These are phyloP conservation scores for Trypanosoma vivax DNA, from an alignment of 208 protist genomes.

Conservation along the genomic window DNA sequence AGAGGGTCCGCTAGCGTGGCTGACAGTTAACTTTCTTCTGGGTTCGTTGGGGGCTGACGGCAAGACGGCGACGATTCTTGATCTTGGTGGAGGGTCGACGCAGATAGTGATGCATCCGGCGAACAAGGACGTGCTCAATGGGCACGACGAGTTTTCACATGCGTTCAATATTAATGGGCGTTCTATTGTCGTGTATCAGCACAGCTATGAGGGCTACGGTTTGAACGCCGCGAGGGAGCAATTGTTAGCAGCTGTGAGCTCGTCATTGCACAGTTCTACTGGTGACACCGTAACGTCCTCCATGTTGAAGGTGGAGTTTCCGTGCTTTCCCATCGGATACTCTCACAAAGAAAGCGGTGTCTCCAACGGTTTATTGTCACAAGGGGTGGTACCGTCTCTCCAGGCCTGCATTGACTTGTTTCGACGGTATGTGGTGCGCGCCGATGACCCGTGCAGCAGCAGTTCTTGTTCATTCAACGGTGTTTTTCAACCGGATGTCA, in stretches of 20 bases:
- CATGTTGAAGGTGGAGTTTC: conserved; percentile 11
- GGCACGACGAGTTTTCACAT: conserved; percentile 11
- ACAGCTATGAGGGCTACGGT: conserved; percentile 78
- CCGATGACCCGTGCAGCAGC: conserved; percentile 11
- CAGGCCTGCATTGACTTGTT: conserved; percentile 38
- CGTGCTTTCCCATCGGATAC: conserved; percentile 25
- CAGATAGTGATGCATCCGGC: conserved; percentile 69
- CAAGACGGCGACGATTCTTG: conserved; percentile 45
- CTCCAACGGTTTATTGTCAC: conserved; percentile 12
- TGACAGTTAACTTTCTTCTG: conserved; percentile 80
- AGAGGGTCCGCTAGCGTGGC: conserved; percentile 77
- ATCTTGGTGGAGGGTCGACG: conserved; percentile 77
- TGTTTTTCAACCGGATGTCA: conserved; percentile 55
- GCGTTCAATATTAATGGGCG: conserved; percentile 23
- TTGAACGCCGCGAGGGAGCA: conserved; percentile 46
- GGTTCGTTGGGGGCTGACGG: conserved; percentile 6
- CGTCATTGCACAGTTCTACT: not conserved
- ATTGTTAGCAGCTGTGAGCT: conserved; percentile 26
- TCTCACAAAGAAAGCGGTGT: conserved; percentile 12
- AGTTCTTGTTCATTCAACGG: conserved; percentile 43
- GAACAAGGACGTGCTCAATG: conserved; percentile 4
- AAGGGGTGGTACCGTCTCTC: conserved; percentile 20
- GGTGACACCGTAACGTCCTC: not conserved
- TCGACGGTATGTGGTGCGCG: conserved; percentile 28
- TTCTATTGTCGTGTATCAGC: conserved; percentile 53